Base-by-base conservation (phyloP, 2,329 filamentous ascomycete species). In the Colletotrichum eremochloae region DNA sequence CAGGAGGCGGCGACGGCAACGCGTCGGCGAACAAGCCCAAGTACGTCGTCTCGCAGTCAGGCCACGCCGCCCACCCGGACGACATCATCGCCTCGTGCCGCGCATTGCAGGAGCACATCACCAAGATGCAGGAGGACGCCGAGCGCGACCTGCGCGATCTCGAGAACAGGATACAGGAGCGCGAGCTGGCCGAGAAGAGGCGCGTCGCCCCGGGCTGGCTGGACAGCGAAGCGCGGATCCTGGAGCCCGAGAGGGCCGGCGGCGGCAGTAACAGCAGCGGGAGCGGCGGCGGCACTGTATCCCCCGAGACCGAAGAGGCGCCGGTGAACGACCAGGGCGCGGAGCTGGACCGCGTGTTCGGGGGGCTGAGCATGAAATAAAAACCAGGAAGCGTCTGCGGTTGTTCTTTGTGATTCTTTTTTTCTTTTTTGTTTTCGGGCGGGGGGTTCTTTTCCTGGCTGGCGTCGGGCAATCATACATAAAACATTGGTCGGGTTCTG, bases 51-150 rank as follows among this genome's bases (percentile, higher is more conserved):
- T 96, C 95, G 3, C 85, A 88, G 14, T 92, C 94, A 0, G 94
- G 93, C 40, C 93, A 95, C 79, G 91, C 94, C 57, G 94, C 95
- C 6, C 94, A 97, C 76, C 95, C 96, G 0, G 91, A 95, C 77
- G 92, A 95, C 76, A 97, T 99, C 78, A 87, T 95, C 29, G 88
- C 91, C 18, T 95, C 94, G 33, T 98, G 96, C 83, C 88, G 89
- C 74, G 91, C 93, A 9, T 88, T 99, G 53, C 91, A 93, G 76
- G 88, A 89, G 1, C 94, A 98, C 81, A 86, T 99, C 15, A 84
- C 89, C 36, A 89, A 90, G 75, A 86, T 94, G 75, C 88, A 92
- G 75, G 86, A 87, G 3, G 91, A 94, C 46, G 93, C 93, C 1
- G 88, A 92, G 74, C 84, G 85, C 46, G 89, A 92, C 66, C 85